These are phyloP conservation scores for Globisporangium apiculatum DNA, from an alignment of 352 stramenopile species.

Conservation along the genomic window DNA sequence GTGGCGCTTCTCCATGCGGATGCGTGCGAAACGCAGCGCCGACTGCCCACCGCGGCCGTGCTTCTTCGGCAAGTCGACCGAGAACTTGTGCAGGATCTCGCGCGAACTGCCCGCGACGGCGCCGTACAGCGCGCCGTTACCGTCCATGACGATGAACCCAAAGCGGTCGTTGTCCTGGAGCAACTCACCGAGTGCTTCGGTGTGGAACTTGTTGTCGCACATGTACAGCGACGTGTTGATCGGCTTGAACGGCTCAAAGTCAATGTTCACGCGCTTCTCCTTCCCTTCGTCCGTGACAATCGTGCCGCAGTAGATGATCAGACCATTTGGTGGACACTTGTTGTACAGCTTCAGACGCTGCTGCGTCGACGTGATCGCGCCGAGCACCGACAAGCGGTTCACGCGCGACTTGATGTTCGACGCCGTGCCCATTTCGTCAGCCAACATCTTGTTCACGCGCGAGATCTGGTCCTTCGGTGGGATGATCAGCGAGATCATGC, in stretches of 20 bases:
- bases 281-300: slow-evolving; percentile 99
- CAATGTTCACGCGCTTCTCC: slow-evolving; percentile 99
- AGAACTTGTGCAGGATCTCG: slow-evolving; percentile 94
- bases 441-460: slow-evolving; percentile 97
- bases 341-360: slow-evolving; percentile 99
- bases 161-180: slow-evolving; percentile 99
- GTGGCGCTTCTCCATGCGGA: slow-evolving; percentile 99
- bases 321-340: slow-evolving; percentile 94
- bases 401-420: slow-evolving; percentile 99
- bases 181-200: slow-evolving; percentile 96
- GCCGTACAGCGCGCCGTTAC: slow-evolving; percentile 98
- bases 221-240: slow-evolving; percentile 99
- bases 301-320: slow-evolving; percentile 99
- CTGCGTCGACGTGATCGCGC: slow-evolving; percentile 98
- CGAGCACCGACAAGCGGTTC: slow-evolving; percentile 97
- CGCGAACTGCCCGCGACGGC: slow-evolving; percentile 93
- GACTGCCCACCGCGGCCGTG: slow-evolving; percentile 99
- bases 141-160: slow-evolving; percentile 99
- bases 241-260: slow-evolving; percentile 99
- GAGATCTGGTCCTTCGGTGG: slow-evolving; percentile 98
- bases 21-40: slow-evolving; percentile 98
- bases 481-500: slow-evolving; percentile 99
- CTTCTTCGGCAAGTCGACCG: slow-evolving; percentile 99
- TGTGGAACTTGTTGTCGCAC: slow-evolving; percentile 99
- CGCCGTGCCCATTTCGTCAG: slow-evolving; percentile 98